These are phyloP conservation scores for Xanthoceras sorbifolium DNA, from an alignment of 345 rosid species.

Conservation along the genomic window DNA sequence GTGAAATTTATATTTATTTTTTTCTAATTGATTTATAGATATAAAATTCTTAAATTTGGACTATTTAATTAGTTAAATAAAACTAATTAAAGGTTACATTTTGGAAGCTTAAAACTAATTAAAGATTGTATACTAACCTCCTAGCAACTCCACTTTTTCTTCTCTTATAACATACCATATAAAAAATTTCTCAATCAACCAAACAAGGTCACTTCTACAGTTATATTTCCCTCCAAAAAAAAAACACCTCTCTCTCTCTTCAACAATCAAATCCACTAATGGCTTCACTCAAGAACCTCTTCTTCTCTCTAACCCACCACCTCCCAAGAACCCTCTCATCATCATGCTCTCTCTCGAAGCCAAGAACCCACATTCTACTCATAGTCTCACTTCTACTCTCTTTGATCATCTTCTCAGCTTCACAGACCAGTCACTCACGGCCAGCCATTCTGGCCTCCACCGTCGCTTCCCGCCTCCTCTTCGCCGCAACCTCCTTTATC, in stretches of 20 bases:
- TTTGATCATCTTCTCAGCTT: conserved; percentile 46
- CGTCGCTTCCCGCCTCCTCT: conserved; percentile 52
- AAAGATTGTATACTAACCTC: no score
- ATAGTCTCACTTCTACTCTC: conserved; percentile 53
- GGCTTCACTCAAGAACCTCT: conserved; percentile 34
- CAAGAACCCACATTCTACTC: conserved; percentile 44
- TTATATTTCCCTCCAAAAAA: conserved; percentile 15
- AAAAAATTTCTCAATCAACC: no score
- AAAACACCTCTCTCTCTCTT: background rate
- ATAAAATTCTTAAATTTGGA: no score
- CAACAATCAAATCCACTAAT: conserved; percentile 10
- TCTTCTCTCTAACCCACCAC: no score
- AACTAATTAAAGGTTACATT: no score
- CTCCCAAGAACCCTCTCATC: conserved; percentile 22
- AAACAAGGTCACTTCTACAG: background rate
- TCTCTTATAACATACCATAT: no score
- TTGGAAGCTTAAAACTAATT: no score
- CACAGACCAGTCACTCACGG: conserved; percentile 38
- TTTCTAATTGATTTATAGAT: no score
- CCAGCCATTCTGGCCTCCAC: conserved; percentile 42
- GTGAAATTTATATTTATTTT: no score
- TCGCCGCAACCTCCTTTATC: conserved; percentile 48
- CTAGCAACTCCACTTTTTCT: no score
- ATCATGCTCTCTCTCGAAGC: conserved; percentile 22
- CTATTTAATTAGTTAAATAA: no score